Percentiles rank a stretch among this genome's conserved stretches.
Conservation (phyloP, 345 rosid species). For the Pugionium dolabratum region DNA sequence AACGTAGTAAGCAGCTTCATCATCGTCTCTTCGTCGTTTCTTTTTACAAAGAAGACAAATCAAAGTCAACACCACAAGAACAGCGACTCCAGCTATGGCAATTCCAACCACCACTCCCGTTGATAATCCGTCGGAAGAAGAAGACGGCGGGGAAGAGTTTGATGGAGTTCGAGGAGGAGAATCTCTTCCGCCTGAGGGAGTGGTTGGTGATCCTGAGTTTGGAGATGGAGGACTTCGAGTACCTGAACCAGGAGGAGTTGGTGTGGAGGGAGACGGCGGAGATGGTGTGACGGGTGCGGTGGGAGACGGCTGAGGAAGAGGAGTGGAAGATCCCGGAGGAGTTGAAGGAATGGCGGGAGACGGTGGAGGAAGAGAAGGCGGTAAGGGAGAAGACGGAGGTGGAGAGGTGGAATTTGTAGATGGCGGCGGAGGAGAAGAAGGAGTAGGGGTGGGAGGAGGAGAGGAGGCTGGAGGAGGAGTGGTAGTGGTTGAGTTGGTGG, state of each 20-base stretch:
- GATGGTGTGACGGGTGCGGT: slow-evolving; percentile 43
- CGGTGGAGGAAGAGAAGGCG: slow-evolving; percentile 38
- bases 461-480: slow-evolving; percentile 48
- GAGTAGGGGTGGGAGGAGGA: slow-evolving; percentile 44
- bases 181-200: slow-evolving; percentile 10
- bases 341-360: slow-evolving; percentile 34
- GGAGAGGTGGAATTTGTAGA: slow-evolving; percentile 39
- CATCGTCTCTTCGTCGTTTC: slow-evolving; percentile 56
- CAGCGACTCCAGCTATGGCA: slow-evolving; percentile 59
- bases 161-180: slow-evolving; percentile 36
- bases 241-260: slow-evolving; percentile 33
- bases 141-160: slow-evolving; percentile 35
- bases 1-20: slow-evolving; percentile 47
- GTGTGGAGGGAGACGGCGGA: slow-evolving; percentile 40
- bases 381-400: slow-evolving; percentile 38
- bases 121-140: slow-evolving; percentile 39
- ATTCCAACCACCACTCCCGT: slow-evolving; percentile 68
- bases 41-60: slow-evolving; percentile 58
- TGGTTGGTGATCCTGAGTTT: slow-evolving; percentile 17
- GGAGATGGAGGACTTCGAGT: slow-evolving; percentile 39
- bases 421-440: slow-evolving; percentile 48
- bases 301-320: slow-evolving; percentile 50
- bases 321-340: slow-evolving; percentile 23
- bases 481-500: slow-evolving; percentile 43
- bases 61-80: slow-evolving; percentile 47